Evolutionary conservation across 2,329 filamentous ascomycete genomes (phyloP).

Genomic region (Berkeleyomyces rouxiae): DNA sequence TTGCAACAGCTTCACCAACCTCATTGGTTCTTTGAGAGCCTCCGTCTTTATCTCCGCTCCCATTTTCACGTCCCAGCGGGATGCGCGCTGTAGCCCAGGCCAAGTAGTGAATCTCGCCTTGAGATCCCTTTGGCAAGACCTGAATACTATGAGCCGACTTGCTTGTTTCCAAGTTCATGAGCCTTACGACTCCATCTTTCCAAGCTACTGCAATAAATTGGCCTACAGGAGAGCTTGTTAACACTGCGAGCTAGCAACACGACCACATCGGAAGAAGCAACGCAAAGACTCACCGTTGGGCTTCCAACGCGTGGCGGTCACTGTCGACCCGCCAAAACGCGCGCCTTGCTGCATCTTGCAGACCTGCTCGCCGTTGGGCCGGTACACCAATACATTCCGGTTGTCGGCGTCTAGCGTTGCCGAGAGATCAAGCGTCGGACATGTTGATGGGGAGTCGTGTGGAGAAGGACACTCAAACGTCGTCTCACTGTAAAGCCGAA

Average conservation of each 20-base stretch:
- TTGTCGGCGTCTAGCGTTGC: constrained; percentile 50
- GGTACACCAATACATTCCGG: constrained; percentile 56
- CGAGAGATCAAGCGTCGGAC: constrained; percentile 73
- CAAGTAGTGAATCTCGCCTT: constrained; percentile 6
- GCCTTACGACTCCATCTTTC: constrained; percentile 61
- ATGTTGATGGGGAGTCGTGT: constrained; percentile 50
- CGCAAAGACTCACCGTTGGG: constrained; percentile 41
- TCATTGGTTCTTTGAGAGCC: constrained; percentile 13
- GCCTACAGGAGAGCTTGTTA: constrained; percentile 22
- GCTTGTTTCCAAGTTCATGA: constrained; percentile 64
- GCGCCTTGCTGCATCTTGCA: constrained; percentile 33
- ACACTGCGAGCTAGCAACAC: neutral
- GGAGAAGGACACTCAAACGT: constrained; percentile 38
- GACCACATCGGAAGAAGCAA: neutral
- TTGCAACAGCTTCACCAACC: constrained; percentile 17
- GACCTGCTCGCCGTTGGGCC: constrained; percentile 56
- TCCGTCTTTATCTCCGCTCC: neutral
- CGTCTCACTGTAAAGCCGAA: constrained; percentile 39
- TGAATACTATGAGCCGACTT: constrained; percentile 62
- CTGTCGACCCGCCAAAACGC: constrained; percentile 26
- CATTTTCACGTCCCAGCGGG: neutral
- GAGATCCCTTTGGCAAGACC: constrained; percentile 24
- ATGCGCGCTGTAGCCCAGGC: constrained; percentile 11
- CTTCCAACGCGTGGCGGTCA: constrained; percentile 42
- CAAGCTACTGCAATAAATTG: constrained; percentile 70